phyloP scores from a whole-genome alignment of 176 grass and related monocot genomes.

The Eremochloa ophiuroides region DNA sequence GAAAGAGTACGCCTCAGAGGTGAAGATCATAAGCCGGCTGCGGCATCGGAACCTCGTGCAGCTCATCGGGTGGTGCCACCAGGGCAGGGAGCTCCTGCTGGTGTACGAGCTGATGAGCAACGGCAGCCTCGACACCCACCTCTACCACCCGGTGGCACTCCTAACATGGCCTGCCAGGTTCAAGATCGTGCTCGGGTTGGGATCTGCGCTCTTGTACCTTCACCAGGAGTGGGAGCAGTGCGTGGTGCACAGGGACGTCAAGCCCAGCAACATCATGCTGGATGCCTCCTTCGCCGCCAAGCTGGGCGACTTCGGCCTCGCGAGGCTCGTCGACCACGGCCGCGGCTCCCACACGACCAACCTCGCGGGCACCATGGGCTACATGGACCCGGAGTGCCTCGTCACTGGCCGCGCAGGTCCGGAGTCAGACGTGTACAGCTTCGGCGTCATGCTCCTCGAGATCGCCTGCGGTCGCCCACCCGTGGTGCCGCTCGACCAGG shows the following conservation, averaged over 20 bases:
- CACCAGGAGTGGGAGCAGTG: conserved; percentile 38
- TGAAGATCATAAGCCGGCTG: conserved; percentile 44
- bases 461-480: background rate
- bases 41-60: conserved; percentile 41
- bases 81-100: conserved; percentile 1
- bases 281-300: conserved; percentile 17
- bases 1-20: conserved; percentile 45
- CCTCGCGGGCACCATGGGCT: background rate
- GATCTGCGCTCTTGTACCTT: conserved; percentile 19
- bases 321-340: conserved; percentile 16
- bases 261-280: conserved; percentile 32
- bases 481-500: background rate
- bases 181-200: conserved; percentile 20
- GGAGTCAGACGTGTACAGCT: conserved; percentile 65
- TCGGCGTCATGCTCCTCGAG: conserved; percentile 78
- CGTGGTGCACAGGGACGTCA: conserved; percentile 25
- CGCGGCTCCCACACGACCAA: background rate
- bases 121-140: conserved; percentile 45
- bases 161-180: conserved; percentile 15
- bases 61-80: conserved; percentile 49
- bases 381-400: background rate
- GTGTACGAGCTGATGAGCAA: conserved; percentile 45
- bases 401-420: no score
- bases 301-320: conserved; percentile 27
- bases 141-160: background rate